Percentiles rank a stretch among this genome's conserved stretches.
phyloP scores from a whole-genome alignment of 1,284 basidiomycete species.

The Malassezia vespertilionis region DNA sequence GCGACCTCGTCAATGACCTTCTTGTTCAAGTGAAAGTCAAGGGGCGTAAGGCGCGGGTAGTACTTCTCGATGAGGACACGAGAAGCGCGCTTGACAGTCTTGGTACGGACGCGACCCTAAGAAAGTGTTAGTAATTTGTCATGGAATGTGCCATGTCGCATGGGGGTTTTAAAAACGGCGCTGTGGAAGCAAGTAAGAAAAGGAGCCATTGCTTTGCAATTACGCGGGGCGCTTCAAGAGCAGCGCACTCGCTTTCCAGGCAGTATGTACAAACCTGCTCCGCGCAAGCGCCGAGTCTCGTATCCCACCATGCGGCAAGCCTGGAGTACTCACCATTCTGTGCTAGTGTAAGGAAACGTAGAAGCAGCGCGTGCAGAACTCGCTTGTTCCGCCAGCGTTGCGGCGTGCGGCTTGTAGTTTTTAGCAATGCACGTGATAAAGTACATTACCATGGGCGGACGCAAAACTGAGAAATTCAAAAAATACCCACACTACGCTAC shows the following conservation, averaged over 20 bases:
- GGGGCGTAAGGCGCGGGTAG: conserved; percentile 51
- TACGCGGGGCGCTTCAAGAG: too few species aligned
- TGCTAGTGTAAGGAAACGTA: conserved; percentile 8
- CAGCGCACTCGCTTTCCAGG: too few species aligned
- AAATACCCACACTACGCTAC: conserved; percentile 6
- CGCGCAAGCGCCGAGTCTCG: too few species aligned
- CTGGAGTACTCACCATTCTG: conserved; percentile 12
- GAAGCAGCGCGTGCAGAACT: neutral
- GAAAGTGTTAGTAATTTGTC: conserved; percentile 8
- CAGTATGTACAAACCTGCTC: too few species aligned
- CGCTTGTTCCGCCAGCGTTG: conserved; percentile 4
- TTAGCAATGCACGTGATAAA: conserved; percentile 14
- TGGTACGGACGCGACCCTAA: conserved; percentile 97
- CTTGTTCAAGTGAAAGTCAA: conserved; percentile 71
- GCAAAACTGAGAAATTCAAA: neutral
- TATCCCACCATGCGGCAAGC: neutral
- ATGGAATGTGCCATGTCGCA: neutral
- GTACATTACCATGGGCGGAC: neutral
- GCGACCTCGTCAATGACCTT: conserved; percentile 90
- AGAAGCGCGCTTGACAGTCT: conserved; percentile 99
- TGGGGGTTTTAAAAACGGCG: too few species aligned
- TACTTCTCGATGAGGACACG: conserved; percentile 99
- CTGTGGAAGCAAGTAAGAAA: too few species aligned
- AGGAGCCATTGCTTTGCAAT: too few species aligned
- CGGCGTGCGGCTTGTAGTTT: conserved; percentile 15